Evolutionary conservation across 352 stramenopile genomes (phyloP), one percentile per base, ranked within the genome.

Genomic region (Phytophthora foliorum): DNA sequence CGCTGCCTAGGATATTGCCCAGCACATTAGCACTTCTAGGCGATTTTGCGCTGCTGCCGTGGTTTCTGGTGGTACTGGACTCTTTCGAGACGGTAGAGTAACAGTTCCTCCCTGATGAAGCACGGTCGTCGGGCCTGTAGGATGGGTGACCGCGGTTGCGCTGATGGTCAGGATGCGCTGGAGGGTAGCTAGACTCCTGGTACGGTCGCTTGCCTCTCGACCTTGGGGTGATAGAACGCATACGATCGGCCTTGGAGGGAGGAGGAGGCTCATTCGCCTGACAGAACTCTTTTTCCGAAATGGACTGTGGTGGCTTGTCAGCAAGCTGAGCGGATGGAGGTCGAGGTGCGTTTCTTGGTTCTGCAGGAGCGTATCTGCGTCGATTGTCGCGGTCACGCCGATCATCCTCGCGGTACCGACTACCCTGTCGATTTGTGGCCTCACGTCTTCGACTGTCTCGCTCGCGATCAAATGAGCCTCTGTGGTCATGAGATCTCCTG

Each of bases 1-100:
- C 80, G 32, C 81, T 92, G 2, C 82, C 84, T 6, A 95, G 70
- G 34, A 95, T 95, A 55, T 71, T 91, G 32, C 66, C 67, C 31
- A 95, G 54, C 19, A 95, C 65, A 11, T 81, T 75, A 1, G 72
- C 61, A 19, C 67, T 77, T 19, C 66, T 67, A 24, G 59, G 54
- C 34, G 61, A 55, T 16, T 48, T 62, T 0, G 52, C 24, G 13
- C 19, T 36, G 36, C 46, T 74, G 52, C 44, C 52, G 34, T 42
- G 52, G 6, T 49, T 69, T 59, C 42, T 65, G 17, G 17, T 44
- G 11, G 46, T 50, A 6, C 36, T 73, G 5, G 53, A 41, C 45
- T 77, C 52, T 29, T 64, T 57, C 36, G 57, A 48, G 53, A 63
- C 38, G 24, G 67, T 34, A 21, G 55, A 58, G 60, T 71, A 66